Conservation (phyloP, 163 green algal genomes). For the Scenedesmus sp. region DNA sequence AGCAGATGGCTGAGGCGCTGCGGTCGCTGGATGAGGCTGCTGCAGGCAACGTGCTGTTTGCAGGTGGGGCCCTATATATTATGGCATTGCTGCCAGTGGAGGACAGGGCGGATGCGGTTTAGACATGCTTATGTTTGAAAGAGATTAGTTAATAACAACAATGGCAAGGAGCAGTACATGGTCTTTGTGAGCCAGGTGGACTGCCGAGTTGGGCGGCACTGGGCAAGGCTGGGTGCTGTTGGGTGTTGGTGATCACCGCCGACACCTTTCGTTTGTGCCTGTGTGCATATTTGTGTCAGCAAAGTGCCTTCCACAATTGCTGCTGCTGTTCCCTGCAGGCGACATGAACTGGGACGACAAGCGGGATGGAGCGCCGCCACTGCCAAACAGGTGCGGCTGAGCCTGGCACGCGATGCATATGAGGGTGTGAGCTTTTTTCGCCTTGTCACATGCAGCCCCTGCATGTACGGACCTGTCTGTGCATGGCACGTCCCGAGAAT, state of each 20-base stretch:
- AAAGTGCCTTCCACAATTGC: background rate
- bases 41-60: conserved; percentile 50
- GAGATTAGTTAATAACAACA: no score
- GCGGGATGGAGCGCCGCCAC: conserved; percentile 48
- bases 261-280: background rate
- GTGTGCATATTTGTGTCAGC: no score
- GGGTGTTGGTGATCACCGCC: no score
- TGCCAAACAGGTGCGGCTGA: conserved; percentile 49
- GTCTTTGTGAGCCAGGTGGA: no score
- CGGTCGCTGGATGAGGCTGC: conserved; percentile 47
- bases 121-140: no score
- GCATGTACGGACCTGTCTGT: background rate
- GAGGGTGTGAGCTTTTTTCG: no score
- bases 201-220: no score
- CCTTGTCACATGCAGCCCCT: background rate
- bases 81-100: background rate
- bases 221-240: no score
- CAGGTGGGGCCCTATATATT: conserved; percentile 37
- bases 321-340: conserved; percentile 32
- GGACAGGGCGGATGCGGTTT: no score
- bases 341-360: conserved; percentile 68
- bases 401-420: conserved; percentile 42
- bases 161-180: no score
- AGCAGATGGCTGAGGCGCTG: conserved; percentile 53
- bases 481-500: no score